Evolutionary conservation across 1,284 basidiomycete species (phyloP).

Genomic region (Apiotrichum montevideense): DNA sequence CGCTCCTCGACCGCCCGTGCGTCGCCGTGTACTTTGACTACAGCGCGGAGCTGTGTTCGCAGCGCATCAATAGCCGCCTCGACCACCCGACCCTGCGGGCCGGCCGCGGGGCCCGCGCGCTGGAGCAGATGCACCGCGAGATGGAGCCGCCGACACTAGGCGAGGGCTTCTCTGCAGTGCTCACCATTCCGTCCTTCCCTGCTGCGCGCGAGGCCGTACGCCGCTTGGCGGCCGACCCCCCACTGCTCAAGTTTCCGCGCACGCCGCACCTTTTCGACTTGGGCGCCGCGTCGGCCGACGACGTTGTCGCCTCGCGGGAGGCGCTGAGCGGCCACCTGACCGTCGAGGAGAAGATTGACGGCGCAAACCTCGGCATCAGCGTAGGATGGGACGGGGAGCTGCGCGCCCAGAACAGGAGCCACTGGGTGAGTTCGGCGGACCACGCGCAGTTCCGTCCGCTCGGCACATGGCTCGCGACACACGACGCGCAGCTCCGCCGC

Average conservation of each 20-base stretch:
- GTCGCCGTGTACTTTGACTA: conserved; percentile 59
- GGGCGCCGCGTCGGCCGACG: conserved; percentile 55
- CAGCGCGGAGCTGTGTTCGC: conserved; percentile 50
- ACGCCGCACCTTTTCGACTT: conserved; percentile 57
- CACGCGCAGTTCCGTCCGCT: conserved; percentile 60
- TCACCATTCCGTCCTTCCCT: conserved; percentile 48
- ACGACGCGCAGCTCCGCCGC: conserved; percentile 30
- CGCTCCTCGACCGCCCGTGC: conserved; percentile 48
- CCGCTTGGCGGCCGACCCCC: conserved; percentile 48
- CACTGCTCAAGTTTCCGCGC: conserved; percentile 57
- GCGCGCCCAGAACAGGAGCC: conserved; percentile 59
- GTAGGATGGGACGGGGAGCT: conserved; percentile 52
- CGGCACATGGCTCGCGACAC: conserved; percentile 51
- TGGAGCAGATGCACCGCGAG: conserved; percentile 53
- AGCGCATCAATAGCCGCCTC: conserved; percentile 54
- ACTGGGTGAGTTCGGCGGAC: conserved; percentile 54
- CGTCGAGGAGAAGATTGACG: conserved; percentile 61
- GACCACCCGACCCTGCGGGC: conserved; percentile 58
- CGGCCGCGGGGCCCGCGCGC: conserved; percentile 55
- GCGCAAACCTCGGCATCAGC: conserved; percentile 62
- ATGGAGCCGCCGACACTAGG: conserved; percentile 50
- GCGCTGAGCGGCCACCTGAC: conserved; percentile 40
- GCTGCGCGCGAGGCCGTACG: conserved; percentile 48
- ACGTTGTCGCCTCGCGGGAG: conserved; percentile 36
- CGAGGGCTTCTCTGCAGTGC: conserved; percentile 52